Percentiles rank a stretch among this genome's conserved stretches.
Evolutionary conservation across 2,329 filamentous ascomycete species (phyloP).

Genomic region (Drechslerella coelobrocha): DNA sequence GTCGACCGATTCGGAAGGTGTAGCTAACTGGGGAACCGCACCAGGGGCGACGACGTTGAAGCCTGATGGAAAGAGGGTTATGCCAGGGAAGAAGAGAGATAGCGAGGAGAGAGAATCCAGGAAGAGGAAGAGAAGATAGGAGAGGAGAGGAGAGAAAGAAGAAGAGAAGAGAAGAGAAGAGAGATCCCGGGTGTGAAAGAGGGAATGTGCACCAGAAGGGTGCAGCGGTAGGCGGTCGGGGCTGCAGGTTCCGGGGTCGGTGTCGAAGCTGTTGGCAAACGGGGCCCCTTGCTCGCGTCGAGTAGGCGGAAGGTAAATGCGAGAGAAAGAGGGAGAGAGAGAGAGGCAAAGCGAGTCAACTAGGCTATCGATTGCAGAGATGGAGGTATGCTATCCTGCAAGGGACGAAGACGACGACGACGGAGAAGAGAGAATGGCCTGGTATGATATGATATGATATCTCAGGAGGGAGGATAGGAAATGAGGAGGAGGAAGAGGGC

Average conservation of each 20-base stretch:
- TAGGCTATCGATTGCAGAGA: not conserved
- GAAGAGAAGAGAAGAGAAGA: not conserved
- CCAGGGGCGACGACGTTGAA: not conserved
- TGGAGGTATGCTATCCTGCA: constrained; percentile 4
- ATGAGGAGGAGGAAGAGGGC: not conserved
- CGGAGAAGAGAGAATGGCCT: not conserved
- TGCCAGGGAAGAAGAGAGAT: not conserved
- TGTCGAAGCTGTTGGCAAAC: constrained; percentile 6
- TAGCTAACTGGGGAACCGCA: constrained; percentile 5
- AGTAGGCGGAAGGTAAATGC: not conserved
- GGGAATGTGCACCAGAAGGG: not conserved
- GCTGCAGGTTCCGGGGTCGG: not conserved
- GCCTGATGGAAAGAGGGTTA: not conserved
- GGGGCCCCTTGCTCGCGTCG: not conserved
- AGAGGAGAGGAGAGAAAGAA: not conserved
- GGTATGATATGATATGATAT: no score
- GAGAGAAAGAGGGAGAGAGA: not conserved
- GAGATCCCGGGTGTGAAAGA: not conserved
- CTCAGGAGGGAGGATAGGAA: not conserved
- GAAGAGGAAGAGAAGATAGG: constrained; percentile 1
- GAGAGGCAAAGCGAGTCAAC: not conserved
- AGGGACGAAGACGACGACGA: not conserved
- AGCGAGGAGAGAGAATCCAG: not conserved
- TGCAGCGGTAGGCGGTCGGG: not conserved
- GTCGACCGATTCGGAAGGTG: constrained; percentile 26